phyloP scores from a whole-genome alignment of 1,139 yeast species.

The Candida buenavistaensis region DNA sequence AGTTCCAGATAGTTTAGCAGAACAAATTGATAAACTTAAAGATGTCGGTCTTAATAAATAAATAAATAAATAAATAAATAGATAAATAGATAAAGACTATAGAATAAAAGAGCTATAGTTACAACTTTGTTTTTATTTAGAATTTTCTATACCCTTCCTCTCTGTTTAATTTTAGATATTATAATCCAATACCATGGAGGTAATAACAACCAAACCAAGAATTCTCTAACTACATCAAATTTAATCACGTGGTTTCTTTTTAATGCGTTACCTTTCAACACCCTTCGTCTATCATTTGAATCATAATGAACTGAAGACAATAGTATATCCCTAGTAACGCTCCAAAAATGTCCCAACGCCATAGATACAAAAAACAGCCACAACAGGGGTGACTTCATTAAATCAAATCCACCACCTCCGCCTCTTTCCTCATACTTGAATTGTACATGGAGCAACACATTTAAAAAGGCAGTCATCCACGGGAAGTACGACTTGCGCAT shows the following conservation, averaged over 20 bases:
- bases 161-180: conserved; percentile 14
- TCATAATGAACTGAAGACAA: conserved; percentile 23
- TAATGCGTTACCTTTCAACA: conserved; percentile 16
- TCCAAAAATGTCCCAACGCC: conserved; percentile 39
- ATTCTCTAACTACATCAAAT: conserved; percentile 15
- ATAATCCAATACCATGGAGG: conserved; percentile 46
- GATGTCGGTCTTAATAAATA: conserved; percentile 28
- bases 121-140: background rate
- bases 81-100: background rate
- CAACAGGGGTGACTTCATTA: conserved; percentile 6
- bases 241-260: conserved; percentile 14
- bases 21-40: conserved; percentile 39
- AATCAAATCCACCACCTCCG: conserved; percentile 1
- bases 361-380: conserved; percentile 24
- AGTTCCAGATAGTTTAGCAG: conserved; percentile 42
- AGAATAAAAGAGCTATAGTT: too few relatives aligned
- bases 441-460: conserved; percentile 15
- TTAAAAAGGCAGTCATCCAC: conserved; percentile 21
- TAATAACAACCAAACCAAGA: conserved; percentile 20
- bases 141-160: too few relatives aligned
- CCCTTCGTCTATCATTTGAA: conserved; percentile 15
- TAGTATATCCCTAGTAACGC: conserved; percentile 31
- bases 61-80: background rate
- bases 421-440: conserved; percentile 3
- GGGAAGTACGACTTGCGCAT: conserved; percentile 29